A percentile compares a stretch with the other conserved stretches of the same genome.
Evolutionary conservation across 495 filamentous ascomycete species (phyloP).

Genomic region (Cudoniella acicularis): DNA sequence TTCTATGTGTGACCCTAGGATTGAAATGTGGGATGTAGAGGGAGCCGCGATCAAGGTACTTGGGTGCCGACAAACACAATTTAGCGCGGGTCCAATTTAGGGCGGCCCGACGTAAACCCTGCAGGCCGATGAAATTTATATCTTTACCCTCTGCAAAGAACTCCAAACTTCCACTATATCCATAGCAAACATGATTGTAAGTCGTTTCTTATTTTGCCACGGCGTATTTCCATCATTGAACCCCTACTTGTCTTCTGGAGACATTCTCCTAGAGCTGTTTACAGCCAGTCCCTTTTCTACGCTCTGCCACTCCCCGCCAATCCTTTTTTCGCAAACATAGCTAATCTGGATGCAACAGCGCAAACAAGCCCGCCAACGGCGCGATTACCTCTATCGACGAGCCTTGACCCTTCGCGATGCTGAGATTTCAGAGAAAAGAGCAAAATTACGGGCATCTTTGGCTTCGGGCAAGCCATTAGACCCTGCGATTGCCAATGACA

Average conservation of each 20-base stretch:
- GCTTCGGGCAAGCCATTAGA: constrained; percentile 80
- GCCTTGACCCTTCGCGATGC: constrained; percentile 82
- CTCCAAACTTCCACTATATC: not conserved
- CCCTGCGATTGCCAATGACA: constrained; percentile 85
- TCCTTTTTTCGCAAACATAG: constrained; percentile 18
- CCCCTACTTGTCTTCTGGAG: not conserved
- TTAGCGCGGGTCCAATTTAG: not conserved
- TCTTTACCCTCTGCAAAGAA: not conserved
- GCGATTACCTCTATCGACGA: constrained; percentile 90
- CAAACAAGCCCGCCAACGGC: constrained; percentile 77
- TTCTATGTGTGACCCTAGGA: not conserved
- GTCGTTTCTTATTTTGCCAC: constrained; percentile 13
- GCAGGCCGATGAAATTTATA: not conserved
- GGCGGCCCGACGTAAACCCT: not conserved
- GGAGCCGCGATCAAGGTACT: not conserved
- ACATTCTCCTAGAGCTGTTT: not conserved
- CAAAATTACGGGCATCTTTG: constrained; percentile 79
- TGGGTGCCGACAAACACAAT: not conserved
- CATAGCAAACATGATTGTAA: constrained; percentile 33
- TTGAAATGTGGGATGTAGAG: not conserved
- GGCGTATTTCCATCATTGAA: no score
- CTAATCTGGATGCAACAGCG: constrained; percentile 31
- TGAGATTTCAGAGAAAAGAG: constrained; percentile 85
- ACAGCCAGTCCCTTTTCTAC: no score
- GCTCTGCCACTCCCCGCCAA: not conserved